Conservation (phyloP, 805 yeast genomes). For the Metschnikowia colocasiae region DNA sequence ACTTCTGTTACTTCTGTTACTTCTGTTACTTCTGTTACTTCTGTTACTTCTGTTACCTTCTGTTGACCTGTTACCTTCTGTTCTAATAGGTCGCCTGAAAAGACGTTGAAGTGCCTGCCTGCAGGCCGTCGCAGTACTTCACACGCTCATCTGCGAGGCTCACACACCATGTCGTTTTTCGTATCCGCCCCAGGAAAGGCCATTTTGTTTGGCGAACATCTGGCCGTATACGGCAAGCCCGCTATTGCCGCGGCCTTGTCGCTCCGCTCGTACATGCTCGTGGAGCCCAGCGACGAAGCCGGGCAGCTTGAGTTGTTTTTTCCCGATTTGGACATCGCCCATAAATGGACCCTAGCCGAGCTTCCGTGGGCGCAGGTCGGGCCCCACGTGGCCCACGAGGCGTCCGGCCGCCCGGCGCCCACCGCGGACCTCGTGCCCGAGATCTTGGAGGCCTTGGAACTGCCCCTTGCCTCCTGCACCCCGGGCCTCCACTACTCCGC, state of each 20-base stretch:
- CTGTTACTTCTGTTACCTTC: too few relatives aligned
- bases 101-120: neutral
- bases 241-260: constrained; percentile 95
- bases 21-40: too few relatives aligned
- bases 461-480: constrained; percentile 42
- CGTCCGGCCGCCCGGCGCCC: constrained; percentile 24
- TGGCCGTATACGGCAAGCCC: constrained; percentile 90
- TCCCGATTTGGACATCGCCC: constrained; percentile 72
- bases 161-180: constrained; percentile 37
- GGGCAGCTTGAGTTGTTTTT: constrained; percentile 57
- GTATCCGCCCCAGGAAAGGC: constrained; percentile 97
- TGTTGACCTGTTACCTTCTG: too few relatives aligned
- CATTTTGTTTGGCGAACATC: constrained; percentile 93
- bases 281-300: constrained; percentile 43
- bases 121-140: neutral
- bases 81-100: too few relatives aligned
- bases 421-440: constrained; percentile 59
- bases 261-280: constrained; percentile 75
- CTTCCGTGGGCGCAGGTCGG: constrained; percentile 53
- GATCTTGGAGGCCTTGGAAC: constrained; percentile 47
- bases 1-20: too few relatives aligned
- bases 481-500: constrained; percentile 68
- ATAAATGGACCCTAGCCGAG: constrained; percentile 57
- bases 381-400: constrained; percentile 8
- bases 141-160: neutral